A percentile compares a stretch with the other conserved stretches of the same genome.
Conservation (phyloP, 2,329 filamentous ascomycete species). For the Akanthomyces lecanii region DNA sequence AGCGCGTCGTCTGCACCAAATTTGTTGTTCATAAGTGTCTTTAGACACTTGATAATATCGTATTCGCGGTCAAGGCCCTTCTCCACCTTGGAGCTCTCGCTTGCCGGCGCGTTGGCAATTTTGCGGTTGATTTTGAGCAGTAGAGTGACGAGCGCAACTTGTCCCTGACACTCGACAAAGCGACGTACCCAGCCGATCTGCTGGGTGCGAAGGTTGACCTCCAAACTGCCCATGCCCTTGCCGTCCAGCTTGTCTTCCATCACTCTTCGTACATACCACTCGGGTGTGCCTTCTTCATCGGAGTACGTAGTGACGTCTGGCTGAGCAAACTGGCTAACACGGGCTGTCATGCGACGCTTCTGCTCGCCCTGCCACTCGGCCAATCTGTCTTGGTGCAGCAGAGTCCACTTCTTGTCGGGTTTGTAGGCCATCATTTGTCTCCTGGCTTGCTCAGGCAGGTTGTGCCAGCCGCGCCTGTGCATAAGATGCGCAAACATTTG, state of each 20-base stretch:
- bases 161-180: constrained; percentile 95
- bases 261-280: constrained; percentile 96
- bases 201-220: constrained; percentile 91
- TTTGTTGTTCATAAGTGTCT: constrained; percentile 98
- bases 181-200: constrained; percentile 96
- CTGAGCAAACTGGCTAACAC: constrained; percentile 65
- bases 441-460: constrained; percentile 87
- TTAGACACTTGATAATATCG: constrained; percentile 95
- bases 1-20: constrained; percentile 96
- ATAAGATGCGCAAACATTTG: constrained; percentile 90
- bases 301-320: constrained; percentile 70
- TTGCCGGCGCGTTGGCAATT: constrained; percentile 67
- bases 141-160: constrained; percentile 91
- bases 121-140: constrained; percentile 90
- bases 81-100: constrained; percentile 56
- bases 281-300: constrained; percentile 91
- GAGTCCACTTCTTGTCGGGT: constrained; percentile 92
- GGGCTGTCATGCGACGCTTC: constrained; percentile 73
- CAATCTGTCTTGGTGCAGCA: constrained; percentile 91
- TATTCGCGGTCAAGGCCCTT: constrained; percentile 89
- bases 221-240: constrained; percentile 87
- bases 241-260: constrained; percentile 92
- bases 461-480: constrained; percentile 97
- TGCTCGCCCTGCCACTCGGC: constrained; percentile 93
- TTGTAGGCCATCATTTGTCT: constrained; percentile 96